phyloP scores from a whole-genome alignment of 805 yeast species.

The Suhomyces tanzawaensis region DNA sequence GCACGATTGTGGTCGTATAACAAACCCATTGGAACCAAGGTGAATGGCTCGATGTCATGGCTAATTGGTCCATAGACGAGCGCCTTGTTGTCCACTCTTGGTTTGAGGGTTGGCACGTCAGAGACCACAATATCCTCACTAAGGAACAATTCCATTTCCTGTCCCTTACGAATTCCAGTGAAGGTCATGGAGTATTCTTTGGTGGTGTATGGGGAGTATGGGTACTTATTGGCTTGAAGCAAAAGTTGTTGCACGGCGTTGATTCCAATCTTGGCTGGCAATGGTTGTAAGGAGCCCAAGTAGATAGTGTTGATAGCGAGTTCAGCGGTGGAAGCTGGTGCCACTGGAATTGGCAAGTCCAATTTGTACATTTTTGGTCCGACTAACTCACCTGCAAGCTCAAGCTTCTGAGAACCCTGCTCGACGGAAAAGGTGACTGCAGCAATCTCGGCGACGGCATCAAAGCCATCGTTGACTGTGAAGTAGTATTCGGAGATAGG shows the following conservation, averaged over 20 bases:
- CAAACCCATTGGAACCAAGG: constrained; percentile 49
- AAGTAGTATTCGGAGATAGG: constrained; percentile 58
- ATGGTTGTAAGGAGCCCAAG: constrained; percentile 50
- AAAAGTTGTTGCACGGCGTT: constrained; percentile 59
- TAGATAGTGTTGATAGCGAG: constrained; percentile 51
- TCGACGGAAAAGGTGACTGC: constrained; percentile 37
- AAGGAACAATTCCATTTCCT: constrained; percentile 39
- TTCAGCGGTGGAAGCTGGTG: constrained; percentile 54
- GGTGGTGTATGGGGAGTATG: constrained; percentile 64
- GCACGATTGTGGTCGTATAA: constrained; percentile 67
- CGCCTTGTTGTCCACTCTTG: constrained; percentile 37
- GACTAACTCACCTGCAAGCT: constrained; percentile 22
- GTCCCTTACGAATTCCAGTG: constrained; percentile 45
- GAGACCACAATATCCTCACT: constrained; percentile 14
- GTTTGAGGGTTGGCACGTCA: constrained; percentile 30
- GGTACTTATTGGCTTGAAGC: constrained; percentile 52
- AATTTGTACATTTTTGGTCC: constrained; percentile 36
- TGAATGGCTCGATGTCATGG: constrained; percentile 43
- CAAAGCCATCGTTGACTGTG: constrained; percentile 53
- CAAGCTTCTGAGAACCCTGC: constrained; percentile 20
- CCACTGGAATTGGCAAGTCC: constrained; percentile 60
- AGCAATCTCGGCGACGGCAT: constrained; percentile 40
- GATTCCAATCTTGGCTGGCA: constrained; percentile 63
- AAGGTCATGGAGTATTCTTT: constrained; percentile 41
- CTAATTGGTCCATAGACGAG: constrained; percentile 57